Evolutionary conservation across 106 monocot species (phyloP).

Genomic region (Alisma plantagoaquatica): DNA sequence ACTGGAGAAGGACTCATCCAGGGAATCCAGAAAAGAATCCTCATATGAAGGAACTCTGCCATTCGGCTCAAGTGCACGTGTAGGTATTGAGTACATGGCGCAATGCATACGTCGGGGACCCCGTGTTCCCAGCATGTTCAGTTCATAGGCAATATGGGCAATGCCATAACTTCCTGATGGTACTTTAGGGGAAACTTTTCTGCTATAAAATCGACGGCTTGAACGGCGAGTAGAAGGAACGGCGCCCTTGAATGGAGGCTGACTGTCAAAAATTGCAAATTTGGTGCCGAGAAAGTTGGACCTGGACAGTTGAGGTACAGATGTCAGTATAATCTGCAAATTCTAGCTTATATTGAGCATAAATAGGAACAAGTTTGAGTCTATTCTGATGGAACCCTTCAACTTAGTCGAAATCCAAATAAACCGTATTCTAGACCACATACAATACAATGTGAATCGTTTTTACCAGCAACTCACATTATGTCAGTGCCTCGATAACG

Average conservation of each 20-base stretch:
- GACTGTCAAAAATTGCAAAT: slow-evolving; percentile 19
- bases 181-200: slow-evolving; percentile 23
- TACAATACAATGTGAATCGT: no score
- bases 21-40: slow-evolving; percentile 1
- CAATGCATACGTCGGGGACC: slow-evolving; percentile 21
- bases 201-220: slow-evolving; percentile 13
- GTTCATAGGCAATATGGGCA: slow-evolving; percentile 19
- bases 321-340: no score
- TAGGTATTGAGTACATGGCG: slow-evolving; percentile 21
- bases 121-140: slow-evolving; percentile 26
- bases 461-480: no score
- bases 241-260: slow-evolving; percentile 12
- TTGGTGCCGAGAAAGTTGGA: slow-evolving; percentile 25
- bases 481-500: no score
- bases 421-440: no score
- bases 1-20: no score
- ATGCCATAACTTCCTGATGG: slow-evolving; percentile 16
- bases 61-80: slow-evolving; percentile 8
- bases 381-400: no score
- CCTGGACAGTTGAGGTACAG: no score
- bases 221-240: slow-evolving; percentile 10
- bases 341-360: no score
- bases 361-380: neutral
- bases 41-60: slow-evolving; percentile 4
- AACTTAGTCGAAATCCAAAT: no score